These are phyloP conservation scores for Candida mesenterica DNA, from an alignment of 1,139 yeast species.

Conservation along the genomic window DNA sequence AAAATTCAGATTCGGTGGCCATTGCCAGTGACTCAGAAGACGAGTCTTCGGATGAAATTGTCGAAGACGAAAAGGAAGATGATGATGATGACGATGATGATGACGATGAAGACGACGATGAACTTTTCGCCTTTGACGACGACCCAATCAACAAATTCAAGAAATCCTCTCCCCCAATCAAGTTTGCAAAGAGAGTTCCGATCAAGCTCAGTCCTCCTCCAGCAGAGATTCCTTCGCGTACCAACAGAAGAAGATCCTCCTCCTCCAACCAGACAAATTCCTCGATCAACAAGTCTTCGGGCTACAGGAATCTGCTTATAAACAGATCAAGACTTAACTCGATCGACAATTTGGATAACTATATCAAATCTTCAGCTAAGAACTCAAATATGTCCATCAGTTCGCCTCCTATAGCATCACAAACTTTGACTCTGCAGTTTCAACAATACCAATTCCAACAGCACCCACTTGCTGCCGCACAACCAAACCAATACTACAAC, in stretches of 20 bases:
- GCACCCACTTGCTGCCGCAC: conserved; percentile 3
- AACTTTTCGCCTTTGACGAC: conserved; percentile 48
- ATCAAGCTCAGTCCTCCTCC: conserved; percentile 44
- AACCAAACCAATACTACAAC: conserved; percentile 4
- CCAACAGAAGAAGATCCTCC: conserved; percentile 27
- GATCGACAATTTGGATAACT: conserved; percentile 44
- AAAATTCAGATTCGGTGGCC: conserved; percentile 20
- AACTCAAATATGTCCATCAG: conserved; percentile 36
- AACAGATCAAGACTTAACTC: conserved; percentile 45
- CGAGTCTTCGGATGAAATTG: conserved; percentile 20
- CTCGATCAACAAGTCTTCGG: conserved; percentile 12
- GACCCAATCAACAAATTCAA: conserved; percentile 18
- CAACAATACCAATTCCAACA: conserved; percentile 5
- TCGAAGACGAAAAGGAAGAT: conserved; percentile 16
- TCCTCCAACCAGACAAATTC: conserved; percentile 21
- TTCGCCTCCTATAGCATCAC: conserved; percentile 29
- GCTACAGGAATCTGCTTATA: conserved; percentile 32
- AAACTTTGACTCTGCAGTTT: conserved; percentile 6
- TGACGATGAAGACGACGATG: conserved; percentile 24
- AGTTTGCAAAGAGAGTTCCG: conserved; percentile 48
- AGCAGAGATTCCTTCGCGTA: conserved; percentile 12
- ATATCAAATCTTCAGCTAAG: conserved; percentile 40
- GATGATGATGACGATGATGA: conserved; percentile 24
- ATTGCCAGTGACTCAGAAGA: conserved; percentile 47
- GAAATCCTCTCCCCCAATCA: conserved; percentile 38